Percentiles rank a stretch among this genome's conserved stretches.
Conservation (phyloP, 768 basidiomycete species). For the Pisolithus microcarpus region DNA sequence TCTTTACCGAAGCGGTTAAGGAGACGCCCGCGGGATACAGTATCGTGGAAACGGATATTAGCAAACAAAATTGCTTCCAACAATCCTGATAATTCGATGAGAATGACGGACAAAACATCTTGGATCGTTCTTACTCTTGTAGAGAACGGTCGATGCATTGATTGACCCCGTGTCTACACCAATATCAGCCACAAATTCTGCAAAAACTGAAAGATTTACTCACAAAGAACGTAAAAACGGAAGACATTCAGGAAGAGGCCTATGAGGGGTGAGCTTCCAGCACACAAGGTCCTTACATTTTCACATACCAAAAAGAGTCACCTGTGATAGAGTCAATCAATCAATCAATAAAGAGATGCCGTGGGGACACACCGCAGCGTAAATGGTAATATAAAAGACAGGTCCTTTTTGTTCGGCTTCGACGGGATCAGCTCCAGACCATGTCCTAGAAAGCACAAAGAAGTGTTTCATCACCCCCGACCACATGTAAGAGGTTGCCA, state of each 20-base stretch:
- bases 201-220: constrained; percentile 16
- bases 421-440: constrained; percentile 46
- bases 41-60: constrained; percentile 89
- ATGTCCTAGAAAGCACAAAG: constrained; percentile 36
- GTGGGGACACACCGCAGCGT: constrained; percentile 46
- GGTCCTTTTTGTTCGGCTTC: constrained; percentile 38
- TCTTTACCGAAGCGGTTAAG: constrained; percentile 87
- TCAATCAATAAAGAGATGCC: background rate
- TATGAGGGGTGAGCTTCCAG: constrained; percentile 13
- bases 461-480: background rate
- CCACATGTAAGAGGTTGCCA: background rate
- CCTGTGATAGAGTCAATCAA: constrained; percentile 26
- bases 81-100: constrained; percentile 33
- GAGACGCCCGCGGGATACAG: constrained; percentile 75
- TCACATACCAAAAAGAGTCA: constrained; percentile 30
- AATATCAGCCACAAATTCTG: constrained; percentile 2
- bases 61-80: constrained; percentile 81
- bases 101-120: background rate
- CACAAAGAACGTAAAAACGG: constrained; percentile 69
- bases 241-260: constrained; percentile 54
- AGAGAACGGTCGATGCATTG: constrained; percentile 68
- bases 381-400: constrained; percentile 46
- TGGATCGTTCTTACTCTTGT: constrained; percentile 44
- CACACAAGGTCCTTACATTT: background rate
- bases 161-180: constrained; percentile 66